Percentiles rank a stretch among this genome's conserved stretches.
These are phyloP conservation scores for Eucalyptus cloeziana DNA, from an alignment of 345 rosid genomes.

Conservation along the genomic window DNA sequence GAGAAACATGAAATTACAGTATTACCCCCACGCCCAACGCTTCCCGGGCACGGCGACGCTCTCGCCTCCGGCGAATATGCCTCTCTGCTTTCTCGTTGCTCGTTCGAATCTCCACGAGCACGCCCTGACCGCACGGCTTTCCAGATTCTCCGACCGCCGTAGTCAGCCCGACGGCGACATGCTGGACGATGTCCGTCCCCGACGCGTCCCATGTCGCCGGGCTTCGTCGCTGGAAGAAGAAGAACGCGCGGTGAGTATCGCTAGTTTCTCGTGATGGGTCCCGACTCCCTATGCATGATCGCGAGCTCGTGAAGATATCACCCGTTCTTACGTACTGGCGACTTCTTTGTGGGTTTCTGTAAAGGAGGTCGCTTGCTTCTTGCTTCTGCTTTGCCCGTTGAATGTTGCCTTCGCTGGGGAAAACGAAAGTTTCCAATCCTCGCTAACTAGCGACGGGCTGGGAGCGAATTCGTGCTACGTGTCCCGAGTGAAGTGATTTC, in stretches of 20 bases:
- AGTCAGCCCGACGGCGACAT: not conserved
- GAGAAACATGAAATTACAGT: not conserved
- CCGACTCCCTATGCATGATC: not conserved
- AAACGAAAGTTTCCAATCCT: not conserved
- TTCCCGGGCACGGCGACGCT: not conserved
- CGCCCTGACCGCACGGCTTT: not conserved
- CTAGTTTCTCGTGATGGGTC: not conserved
- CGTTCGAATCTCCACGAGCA: not conserved
- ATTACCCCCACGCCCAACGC: not conserved
- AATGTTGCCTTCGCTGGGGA: not conserved
- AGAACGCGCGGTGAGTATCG: not conserved
- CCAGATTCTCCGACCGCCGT: not conserved
- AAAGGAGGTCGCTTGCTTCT: not conserved
- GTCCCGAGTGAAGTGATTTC: not conserved
- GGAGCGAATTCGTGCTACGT: not conserved
- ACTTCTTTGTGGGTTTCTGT: not conserved
- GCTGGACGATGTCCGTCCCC: not conserved
- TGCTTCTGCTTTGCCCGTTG: not conserved
- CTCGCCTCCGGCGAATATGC: not conserved
- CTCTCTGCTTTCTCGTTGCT: not conserved
- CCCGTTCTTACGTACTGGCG: not conserved
- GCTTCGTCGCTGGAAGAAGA: not conserved
- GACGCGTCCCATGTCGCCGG: not conserved
- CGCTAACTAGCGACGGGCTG: not conserved
- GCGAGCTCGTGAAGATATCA: not conserved